Conservation (phyloP, 495 filamentous ascomycete species). For the Aspergillus diversus region DNA sequence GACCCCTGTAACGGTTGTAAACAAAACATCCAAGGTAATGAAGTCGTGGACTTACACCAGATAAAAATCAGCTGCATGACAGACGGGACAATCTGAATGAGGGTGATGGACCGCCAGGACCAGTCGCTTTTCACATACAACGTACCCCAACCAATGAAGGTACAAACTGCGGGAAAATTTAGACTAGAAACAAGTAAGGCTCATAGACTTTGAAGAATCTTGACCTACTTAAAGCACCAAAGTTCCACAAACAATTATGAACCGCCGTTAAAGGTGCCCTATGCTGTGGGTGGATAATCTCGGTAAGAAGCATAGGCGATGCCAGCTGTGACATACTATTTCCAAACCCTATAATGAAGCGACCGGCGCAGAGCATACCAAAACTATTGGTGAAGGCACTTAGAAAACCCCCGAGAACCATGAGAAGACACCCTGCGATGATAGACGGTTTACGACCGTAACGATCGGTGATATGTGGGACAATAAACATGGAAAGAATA, state of each 20-base stretch:
- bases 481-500: not conserved
- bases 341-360: not conserved
- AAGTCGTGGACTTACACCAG: slow-evolving; percentile 20
- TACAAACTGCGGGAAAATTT: slow-evolving; percentile 21
- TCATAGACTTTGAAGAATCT: not conserved
- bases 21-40: not conserved
- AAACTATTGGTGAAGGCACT: not conserved
- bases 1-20: not conserved
- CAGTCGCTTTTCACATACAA: slow-evolving; percentile 31
- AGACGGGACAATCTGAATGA: slow-evolving; percentile 65
- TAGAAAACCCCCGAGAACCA: not conserved
- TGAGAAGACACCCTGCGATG: not conserved
- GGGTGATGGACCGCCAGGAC: slow-evolving; percentile 50
- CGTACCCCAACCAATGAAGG: not conserved
- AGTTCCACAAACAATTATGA: not conserved
- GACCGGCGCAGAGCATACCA: not conserved
- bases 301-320: not conserved
- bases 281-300: not conserved
- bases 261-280: not conserved
- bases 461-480: not conserved
- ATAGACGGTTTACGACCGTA: not conserved
- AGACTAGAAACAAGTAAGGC: not conserved
- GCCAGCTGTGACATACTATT: not conserved
- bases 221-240: not conserved
- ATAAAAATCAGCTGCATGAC: slow-evolving; percentile 44